Evolutionary conservation across 768 basidiomycete species (phyloP).

Genomic region (Crucibulum laeve): DNA sequence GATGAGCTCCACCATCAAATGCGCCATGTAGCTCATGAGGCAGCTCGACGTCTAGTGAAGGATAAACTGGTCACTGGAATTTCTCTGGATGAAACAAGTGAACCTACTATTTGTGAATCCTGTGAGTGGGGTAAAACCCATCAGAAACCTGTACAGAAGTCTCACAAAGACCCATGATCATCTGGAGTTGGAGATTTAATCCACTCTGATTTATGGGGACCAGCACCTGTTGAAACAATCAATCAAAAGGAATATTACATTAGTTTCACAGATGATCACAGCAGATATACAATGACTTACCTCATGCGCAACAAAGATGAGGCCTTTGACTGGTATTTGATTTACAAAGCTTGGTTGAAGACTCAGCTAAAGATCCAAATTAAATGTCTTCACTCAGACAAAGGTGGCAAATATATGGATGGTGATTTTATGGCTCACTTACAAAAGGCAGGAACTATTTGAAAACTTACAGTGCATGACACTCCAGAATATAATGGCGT

Average conservation of each 20-base stretch:
- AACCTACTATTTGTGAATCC: conserved; percentile 16
- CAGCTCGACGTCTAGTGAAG: conserved; percentile 14
- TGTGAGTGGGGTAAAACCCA: conserved; percentile 25
- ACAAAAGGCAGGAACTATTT: conserved; percentile 23
- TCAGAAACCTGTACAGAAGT: conserved; percentile 10
- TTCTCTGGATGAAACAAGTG: conserved; percentile 12
- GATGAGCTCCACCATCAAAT: conserved; percentile 19
- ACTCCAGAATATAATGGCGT: conserved; percentile 33
- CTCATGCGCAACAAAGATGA: conserved; percentile 19
- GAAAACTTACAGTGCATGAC: conserved; percentile 26
- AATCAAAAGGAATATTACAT: conserved; percentile 21
- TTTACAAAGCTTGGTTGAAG: conserved; percentile 21
- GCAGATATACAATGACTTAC: conserved; percentile 9
- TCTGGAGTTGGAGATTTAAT: conserved; percentile 13
- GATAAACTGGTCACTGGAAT: conserved; percentile 17
- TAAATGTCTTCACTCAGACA: conserved; percentile 27
- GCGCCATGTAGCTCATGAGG: conserved; percentile 17
- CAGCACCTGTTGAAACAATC: conserved; percentile 14
- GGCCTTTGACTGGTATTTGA: conserved; percentile 17
- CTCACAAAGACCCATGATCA: conserved; percentile 5
- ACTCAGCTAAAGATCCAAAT: conserved; percentile 19
- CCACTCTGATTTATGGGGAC: conserved; percentile 36
- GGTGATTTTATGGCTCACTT: conserved; percentile 21
- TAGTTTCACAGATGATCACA: conserved; percentile 24
- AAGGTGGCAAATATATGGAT: conserved; percentile 31